Conservation (phyloP, 2,329 filamentous ascomycete genomes). For the Bipolaris sorokiniana region DNA sequence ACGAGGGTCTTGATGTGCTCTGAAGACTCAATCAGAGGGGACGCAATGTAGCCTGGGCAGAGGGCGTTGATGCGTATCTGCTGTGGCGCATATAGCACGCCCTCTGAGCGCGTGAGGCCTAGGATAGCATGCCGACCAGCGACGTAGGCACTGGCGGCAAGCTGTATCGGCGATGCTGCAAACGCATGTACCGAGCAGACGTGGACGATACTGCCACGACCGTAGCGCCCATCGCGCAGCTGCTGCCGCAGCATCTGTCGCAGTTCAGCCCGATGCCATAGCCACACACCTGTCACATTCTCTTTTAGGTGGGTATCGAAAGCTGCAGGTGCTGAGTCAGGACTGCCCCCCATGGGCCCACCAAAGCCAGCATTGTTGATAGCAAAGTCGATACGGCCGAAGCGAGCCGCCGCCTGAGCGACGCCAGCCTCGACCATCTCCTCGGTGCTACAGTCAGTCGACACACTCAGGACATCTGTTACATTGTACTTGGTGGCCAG, state of each 20-base stretch:
- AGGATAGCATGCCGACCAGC: conserved; percentile 59
- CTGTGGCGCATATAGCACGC: conserved; percentile 55
- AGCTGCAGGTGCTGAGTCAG: conserved; percentile 53
- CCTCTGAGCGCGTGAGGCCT: conserved; percentile 59
- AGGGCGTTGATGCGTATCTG: conserved; percentile 64
- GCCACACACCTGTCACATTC: conserved; percentile 61
- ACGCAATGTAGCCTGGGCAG: conserved; percentile 57
- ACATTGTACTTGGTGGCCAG: conserved; percentile 11
- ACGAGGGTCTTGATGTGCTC: conserved; percentile 14
- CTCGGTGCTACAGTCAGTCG: conserved; percentile 19
- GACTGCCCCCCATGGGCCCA: conserved; percentile 49
- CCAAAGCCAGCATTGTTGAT: conserved; percentile 60
- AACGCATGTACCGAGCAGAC: conserved; percentile 57
- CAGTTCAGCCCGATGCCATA: conserved; percentile 60
- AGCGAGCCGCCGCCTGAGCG: conserved; percentile 32
- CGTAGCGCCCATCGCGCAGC: conserved; percentile 12
- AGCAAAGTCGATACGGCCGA: conserved; percentile 60
- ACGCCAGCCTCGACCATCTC: conserved; percentile 48
- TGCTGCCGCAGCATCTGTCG: conserved; percentile 57
- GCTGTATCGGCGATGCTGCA: conserved; percentile 38
- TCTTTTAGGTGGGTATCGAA: conserved; percentile 58
- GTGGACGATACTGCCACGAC: conserved; percentile 60
- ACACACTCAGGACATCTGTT: conserved; percentile 12
- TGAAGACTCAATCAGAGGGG: conserved; percentile 38
- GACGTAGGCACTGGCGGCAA: conserved; percentile 52